Evolutionary conservation across 768 basidiomycete genomes (phyloP).

Genomic region (Tulasnella calospora): DNA sequence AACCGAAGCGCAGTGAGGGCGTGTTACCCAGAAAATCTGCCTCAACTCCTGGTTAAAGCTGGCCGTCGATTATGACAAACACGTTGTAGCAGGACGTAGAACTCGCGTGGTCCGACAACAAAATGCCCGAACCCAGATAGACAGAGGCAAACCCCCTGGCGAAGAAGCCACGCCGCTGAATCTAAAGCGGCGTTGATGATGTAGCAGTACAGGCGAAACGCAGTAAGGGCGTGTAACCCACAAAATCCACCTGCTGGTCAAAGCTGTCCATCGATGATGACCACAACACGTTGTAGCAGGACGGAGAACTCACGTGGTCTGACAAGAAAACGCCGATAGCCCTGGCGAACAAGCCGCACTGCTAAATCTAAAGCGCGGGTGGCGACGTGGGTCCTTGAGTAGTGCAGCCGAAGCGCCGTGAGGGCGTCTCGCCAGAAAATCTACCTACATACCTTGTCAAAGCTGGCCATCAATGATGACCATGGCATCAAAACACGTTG

Average conservation of each 20-base stretch:
- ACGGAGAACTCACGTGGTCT: not conserved
- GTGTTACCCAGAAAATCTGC: not conserved
- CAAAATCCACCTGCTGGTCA: not conserved
- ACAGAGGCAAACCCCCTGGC: not conserved
- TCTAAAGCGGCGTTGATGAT: not conserved
- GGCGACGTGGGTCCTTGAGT: no score
- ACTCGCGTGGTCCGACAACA: not conserved
- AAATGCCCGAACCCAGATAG: not conserved
- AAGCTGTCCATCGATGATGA: not conserved
- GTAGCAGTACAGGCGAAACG: not conserved
- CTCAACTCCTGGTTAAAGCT: not conserved
- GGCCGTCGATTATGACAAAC: not conserved
- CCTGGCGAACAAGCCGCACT: no score
- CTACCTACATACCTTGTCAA: no score
- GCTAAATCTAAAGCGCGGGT: no score
- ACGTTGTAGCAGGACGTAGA: not conserved
- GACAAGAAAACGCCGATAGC: not conserved
- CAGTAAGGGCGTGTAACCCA: not conserved
- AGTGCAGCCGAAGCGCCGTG: no score
- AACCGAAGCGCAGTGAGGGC: slow-evolving; percentile 1
- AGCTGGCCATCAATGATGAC: no score
- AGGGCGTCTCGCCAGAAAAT: no score
- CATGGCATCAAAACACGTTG: no score
- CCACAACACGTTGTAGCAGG: not conserved
- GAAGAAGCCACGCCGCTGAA: not conserved